Evolutionary conservation across 768 basidiomycete species (phyloP).

Genomic region (Leccinum truebloodii): DNA sequence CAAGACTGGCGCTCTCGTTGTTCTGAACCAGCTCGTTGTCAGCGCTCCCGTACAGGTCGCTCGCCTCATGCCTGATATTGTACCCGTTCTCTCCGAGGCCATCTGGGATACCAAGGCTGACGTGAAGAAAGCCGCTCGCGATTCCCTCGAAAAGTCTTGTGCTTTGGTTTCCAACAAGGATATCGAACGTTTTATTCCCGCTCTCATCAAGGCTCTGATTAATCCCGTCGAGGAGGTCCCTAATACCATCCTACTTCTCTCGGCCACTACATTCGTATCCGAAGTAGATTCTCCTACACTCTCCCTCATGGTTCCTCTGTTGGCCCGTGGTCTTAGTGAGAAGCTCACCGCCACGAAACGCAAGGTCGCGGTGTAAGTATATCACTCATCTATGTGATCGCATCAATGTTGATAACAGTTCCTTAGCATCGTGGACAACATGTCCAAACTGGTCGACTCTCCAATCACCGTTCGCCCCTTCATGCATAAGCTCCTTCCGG

Average conservation of each 20-base stretch:
- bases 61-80: constrained; percentile 90
- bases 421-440: constrained; percentile 91
- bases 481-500: constrained; percentile 93
- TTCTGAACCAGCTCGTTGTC: constrained; percentile 84
- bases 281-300: constrained; percentile 97
- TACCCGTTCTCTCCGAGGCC: constrained; percentile 90
- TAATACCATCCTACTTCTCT: constrained; percentile 90
- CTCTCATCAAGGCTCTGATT: constrained; percentile 95
- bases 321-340: constrained; percentile 91
- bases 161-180: constrained; percentile 98
- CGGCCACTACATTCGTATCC: constrained; percentile 99
- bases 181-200: constrained; percentile 95
- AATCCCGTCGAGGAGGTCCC: constrained; percentile 99
- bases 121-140: constrained; percentile 97
- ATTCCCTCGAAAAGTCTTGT: constrained; percentile 91
- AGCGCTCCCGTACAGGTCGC: constrained; percentile 83
- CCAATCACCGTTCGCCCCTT: constrained; percentile 94
- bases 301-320: constrained; percentile 95
- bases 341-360: constrained; percentile 96
- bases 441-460: constrained; percentile 97
- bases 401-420: constrained; percentile 17
- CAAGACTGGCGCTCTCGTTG: constrained; percentile 83
- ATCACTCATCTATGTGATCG: constrained; percentile 8
- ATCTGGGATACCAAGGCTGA: constrained; percentile 99
- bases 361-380: constrained; percentile 91